phyloP scores from a whole-genome alignment of 257 asterid species.

The Capsicum pubescens region DNA sequence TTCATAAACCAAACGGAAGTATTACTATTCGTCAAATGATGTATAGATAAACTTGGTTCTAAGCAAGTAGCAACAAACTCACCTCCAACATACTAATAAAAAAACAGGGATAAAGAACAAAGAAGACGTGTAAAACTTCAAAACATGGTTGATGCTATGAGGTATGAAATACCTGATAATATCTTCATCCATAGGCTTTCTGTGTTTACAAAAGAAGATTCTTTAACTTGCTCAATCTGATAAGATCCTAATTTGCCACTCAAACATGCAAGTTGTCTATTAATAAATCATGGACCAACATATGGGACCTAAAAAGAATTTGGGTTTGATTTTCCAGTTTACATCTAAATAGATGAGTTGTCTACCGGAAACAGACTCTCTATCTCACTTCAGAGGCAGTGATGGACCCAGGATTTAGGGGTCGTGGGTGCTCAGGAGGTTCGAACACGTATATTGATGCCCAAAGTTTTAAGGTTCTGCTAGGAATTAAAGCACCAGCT shows the following conservation, averaged over 20 bases:
- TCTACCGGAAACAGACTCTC: too few species aligned
- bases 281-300: neutral
- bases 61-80: neutral
- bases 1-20: neutral
- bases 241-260: neutral
- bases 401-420: too few species aligned
- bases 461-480: too few species aligned
- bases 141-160: neutral
- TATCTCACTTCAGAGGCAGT: too few species aligned
- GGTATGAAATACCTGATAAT: neutral
- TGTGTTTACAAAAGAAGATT: neutral
- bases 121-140: neutral
- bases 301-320: neutral
- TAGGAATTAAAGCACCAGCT: too few species aligned
- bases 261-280: neutral
- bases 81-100: conserved; percentile 5
- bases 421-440: too few species aligned
- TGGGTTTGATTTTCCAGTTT: neutral
- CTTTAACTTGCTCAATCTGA: neutral
- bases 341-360: neutral
- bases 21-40: neutral
- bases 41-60: neutral
- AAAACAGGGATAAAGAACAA: neutral
- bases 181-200: neutral
- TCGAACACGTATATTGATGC: too few species aligned